These are phyloP conservation scores for Buddleja alternifolia DNA, from an alignment of 257 asterid genomes.

Conservation along the genomic window DNA sequence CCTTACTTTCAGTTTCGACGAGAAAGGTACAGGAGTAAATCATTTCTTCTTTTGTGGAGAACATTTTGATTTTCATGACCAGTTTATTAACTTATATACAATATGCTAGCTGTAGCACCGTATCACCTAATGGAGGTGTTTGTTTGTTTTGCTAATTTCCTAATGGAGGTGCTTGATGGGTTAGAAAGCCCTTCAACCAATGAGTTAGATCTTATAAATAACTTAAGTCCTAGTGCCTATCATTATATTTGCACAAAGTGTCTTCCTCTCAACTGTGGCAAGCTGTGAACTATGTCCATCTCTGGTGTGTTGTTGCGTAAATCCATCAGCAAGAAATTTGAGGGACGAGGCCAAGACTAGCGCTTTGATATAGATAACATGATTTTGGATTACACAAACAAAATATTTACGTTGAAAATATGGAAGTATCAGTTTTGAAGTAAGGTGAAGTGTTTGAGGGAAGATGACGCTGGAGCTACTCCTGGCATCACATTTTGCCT, in stretches of 20 bases:
- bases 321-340: neutral
- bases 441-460: neutral
- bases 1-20: neutral
- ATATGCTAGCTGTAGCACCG: no score
- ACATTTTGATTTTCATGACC: no score
- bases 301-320: no score
- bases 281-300: no score
- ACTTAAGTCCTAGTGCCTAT: no score
- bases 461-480: neutral
- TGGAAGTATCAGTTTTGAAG: conserved; percentile 6
- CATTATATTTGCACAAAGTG: no score
- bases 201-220: no score
- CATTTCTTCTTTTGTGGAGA: neutral
- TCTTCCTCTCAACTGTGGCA: no score
- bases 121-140: no score
- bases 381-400: neutral
- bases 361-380: neutral
- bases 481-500: neutral
- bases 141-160: no score
- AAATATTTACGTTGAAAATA: neutral
- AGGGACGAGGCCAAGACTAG: conserved; percentile 12
- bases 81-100: no score
- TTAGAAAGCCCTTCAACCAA: no score
- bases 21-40: neutral
- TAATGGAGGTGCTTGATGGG: neutral